Evolutionary conservation across 2,329 filamentous ascomycete species (phyloP).

Genomic region (Talaromyces piceae): DNA sequence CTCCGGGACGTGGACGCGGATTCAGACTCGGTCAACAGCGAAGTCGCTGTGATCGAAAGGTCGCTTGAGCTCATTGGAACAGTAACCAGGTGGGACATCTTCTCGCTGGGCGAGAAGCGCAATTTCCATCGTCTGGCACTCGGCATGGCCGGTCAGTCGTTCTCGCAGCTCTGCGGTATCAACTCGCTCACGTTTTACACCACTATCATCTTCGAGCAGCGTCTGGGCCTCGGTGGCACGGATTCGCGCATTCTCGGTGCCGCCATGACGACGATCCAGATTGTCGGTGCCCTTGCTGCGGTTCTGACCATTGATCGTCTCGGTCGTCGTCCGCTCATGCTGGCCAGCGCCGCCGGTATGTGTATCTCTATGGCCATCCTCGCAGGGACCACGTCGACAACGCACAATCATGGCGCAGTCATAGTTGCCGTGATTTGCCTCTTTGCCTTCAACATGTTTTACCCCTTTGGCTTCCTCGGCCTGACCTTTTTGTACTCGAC

Average conservation of each 20-base stretch:
- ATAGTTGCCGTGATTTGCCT: slow-evolving; percentile 10
- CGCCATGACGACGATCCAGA: slow-evolving; percentile 51
- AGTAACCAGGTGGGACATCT: slow-evolving; percentile 32
- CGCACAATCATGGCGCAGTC: slow-evolving; percentile 2
- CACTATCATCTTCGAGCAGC: slow-evolving; percentile 32
- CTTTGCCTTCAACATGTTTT: slow-evolving; percentile 11
- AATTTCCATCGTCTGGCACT: slow-evolving; percentile 28
- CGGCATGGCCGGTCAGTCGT: slow-evolving; percentile 27
- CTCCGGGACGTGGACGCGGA: slow-evolving; percentile 38
- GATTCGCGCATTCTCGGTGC: slow-evolving; percentile 33
- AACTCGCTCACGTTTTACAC: slow-evolving; percentile 32
- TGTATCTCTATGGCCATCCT: slow-evolving; percentile 45
- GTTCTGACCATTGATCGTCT: slow-evolving; percentile 47
- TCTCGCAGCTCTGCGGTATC: slow-evolving; percentile 32
- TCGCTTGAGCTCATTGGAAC: slow-evolving; percentile 25
- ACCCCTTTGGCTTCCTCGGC: slow-evolving; percentile 12
- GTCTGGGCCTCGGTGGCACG: slow-evolving; percentile 11
- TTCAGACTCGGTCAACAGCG: slow-evolving; percentile 26
- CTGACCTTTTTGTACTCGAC: slow-evolving; percentile 11
- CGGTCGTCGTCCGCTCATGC: slow-evolving; percentile 46
- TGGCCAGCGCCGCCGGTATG: slow-evolving; percentile 48
- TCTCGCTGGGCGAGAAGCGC: slow-evolving; percentile 29
- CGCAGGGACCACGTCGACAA: slow-evolving; percentile 12
- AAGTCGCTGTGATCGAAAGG: slow-evolving; percentile 34
- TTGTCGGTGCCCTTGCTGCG: slow-evolving; percentile 44